These are phyloP conservation scores for Kregervanrija fluxuum DNA, from an alignment of 805 yeast genomes.

Conservation along the genomic window DNA sequence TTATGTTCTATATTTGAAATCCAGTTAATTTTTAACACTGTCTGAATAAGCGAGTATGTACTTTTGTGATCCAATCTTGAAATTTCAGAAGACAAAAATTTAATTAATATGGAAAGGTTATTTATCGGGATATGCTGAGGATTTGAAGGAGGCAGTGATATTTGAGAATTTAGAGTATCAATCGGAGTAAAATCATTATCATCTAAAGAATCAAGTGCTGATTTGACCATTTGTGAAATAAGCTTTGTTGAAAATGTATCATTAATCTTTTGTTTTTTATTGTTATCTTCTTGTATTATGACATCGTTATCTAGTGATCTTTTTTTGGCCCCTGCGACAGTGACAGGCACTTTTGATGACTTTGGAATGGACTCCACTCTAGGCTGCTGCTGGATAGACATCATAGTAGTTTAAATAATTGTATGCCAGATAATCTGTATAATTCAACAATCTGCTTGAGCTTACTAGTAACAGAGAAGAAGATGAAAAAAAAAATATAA, in stretches of 20 bases:
- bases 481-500: no score
- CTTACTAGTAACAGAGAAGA: no score
- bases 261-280: background rate
- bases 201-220: slow-evolving; percentile 68
- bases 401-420: no score
- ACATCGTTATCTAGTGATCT: background rate
- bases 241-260: slow-evolving; percentile 5
- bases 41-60: slow-evolving; percentile 46
- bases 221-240: slow-evolving; percentile 37
- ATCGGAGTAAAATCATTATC: slow-evolving; percentile 49
- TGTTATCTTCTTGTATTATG: background rate
- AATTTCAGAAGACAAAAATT: slow-evolving; percentile 54
- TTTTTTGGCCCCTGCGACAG: background rate
- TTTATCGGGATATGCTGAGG: slow-evolving; percentile 46
- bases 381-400: no score
- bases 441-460: no score
- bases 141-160: slow-evolving; percentile 44
- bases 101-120: slow-evolving; percentile 50
- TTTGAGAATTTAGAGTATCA: slow-evolving; percentile 52
- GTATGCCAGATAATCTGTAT: no score
- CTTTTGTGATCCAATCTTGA: slow-evolving; percentile 56
- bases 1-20: slow-evolving; percentile 32
- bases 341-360: background rate
- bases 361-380: no score
- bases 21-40: slow-evolving; percentile 65